phyloP scores from a whole-genome alignment of 306 rosid species.

The Chamaecrista fasciculata region DNA sequence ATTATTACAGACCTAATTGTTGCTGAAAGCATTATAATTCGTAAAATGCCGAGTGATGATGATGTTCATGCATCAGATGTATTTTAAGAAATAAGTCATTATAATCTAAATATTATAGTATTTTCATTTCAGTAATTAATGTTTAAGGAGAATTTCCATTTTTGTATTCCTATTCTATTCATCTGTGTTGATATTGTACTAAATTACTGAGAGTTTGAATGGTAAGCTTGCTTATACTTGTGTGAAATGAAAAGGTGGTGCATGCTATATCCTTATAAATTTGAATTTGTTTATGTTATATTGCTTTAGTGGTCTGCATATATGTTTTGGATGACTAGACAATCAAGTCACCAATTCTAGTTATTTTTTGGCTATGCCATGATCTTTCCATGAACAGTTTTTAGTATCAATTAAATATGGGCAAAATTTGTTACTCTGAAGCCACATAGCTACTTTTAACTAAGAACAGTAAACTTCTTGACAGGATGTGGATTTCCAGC shows the following conservation, averaged over 20 bases:
- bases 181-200: background rate
- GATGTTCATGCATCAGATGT: background rate
- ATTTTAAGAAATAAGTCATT: background rate
- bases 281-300: background rate
- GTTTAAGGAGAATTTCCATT: background rate
- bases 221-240: conserved; percentile 14
- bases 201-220: background rate
- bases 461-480: conserved; percentile 34
- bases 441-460: conserved; percentile 7
- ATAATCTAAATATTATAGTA: background rate
- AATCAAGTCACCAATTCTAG: conserved; percentile 8
- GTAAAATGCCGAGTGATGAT: background rate
- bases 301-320: background rate
- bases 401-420: conserved; percentile 9
- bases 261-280: conserved; percentile 9
- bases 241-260: conserved; percentile 22
- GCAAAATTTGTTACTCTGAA: conserved; percentile 7
- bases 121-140: background rate
- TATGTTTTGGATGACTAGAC: conserved; percentile 14
- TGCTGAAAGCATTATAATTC: background rate
- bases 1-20: background rate
- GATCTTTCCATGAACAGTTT: conserved; percentile 18
- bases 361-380: conserved; percentile 7
- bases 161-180: background rate
- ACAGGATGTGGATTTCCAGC: conserved; percentile 68